phyloP scores from a whole-genome alignment of 345 rosid genomes.

The Populus deltoides region DNA sequence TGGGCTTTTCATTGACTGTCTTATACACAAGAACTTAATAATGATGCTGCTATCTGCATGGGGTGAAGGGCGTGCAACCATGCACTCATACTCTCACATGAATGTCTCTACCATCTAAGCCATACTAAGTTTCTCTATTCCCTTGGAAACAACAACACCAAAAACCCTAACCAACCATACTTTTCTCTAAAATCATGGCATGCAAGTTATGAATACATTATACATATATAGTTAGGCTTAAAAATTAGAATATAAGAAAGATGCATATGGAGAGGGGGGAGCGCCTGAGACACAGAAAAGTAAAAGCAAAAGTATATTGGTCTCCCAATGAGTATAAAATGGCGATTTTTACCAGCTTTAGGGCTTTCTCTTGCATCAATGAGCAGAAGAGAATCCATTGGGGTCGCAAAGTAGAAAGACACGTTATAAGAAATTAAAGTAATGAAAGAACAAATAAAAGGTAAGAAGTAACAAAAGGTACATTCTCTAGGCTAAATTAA shows the following conservation, averaged over 20 bases:
- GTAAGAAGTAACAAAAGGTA: neutral
- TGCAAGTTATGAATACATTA: neutral
- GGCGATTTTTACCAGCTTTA: conserved; percentile 8
- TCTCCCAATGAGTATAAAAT: conserved; percentile 11
- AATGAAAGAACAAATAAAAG: neutral
- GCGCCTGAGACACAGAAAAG: neutral
- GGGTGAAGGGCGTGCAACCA: conserved; percentile 41
- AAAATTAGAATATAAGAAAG: neutral
- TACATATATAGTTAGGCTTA: too few relatives aligned
- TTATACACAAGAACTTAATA: neutral
- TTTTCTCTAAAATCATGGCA: too few relatives aligned
- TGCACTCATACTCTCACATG: conserved; percentile 30
- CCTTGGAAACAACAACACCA: neutral
- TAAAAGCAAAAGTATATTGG: conserved; percentile 16
- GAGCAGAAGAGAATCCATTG: conserved; percentile 22
- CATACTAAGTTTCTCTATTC: neutral
- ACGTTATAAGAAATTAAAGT: neutral
- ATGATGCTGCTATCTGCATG: conserved; percentile 42
- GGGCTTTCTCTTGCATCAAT: conserved; percentile 35
- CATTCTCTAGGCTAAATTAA: neutral
- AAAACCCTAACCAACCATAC: neutral
- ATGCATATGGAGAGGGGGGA: neutral
- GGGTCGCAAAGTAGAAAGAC: neutral
- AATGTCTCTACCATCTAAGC: neutral
- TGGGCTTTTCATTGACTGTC: neutral